phyloP scores from a whole-genome alignment of 768 basidiomycete species.

The Filobasidium floriforme region DNA sequence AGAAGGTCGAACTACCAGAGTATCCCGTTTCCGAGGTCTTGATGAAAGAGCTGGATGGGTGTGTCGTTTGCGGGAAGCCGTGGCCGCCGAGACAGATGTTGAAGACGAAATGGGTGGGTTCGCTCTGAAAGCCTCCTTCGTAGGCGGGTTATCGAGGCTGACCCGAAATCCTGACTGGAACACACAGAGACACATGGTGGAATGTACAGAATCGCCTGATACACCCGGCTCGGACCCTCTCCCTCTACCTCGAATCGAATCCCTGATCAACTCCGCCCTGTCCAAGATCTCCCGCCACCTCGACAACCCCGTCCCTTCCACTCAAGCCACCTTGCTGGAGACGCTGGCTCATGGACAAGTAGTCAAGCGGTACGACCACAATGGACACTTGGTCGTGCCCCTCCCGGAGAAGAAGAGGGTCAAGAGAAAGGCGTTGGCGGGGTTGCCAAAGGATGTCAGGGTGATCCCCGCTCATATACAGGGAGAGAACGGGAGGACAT shows the following conservation, averaged over 20 bases:
- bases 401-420: conserved; percentile 9
- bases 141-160: too few species aligned
- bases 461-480: conserved; percentile 15
- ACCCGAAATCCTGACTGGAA: too few species aligned
- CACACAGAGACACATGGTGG: background rate
- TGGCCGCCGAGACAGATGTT: conserved; percentile 13
- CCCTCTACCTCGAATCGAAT: background rate
- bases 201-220: background rate
- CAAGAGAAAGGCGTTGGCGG: conserved; percentile 14
- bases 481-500: conserved; percentile 5
- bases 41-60: conserved; percentile 19
- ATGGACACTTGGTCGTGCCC: background rate
- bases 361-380: background rate
- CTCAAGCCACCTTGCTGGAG: background rate
- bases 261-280: background rate
- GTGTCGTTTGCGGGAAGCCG: conserved; percentile 19
- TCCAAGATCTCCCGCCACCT: background rate
- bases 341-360: background rate
- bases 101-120: conserved; percentile 26
- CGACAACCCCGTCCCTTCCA: background rate
- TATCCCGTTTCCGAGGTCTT: conserved; percentile 11
- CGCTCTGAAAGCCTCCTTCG: background rate
- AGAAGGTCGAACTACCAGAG: conserved; percentile 6
- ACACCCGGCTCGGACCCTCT: background rate
- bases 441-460: conserved; percentile 6